These are phyloP conservation scores for Gossypium turneri DNA, from an alignment of 345 rosid species.

Conservation along the genomic window DNA sequence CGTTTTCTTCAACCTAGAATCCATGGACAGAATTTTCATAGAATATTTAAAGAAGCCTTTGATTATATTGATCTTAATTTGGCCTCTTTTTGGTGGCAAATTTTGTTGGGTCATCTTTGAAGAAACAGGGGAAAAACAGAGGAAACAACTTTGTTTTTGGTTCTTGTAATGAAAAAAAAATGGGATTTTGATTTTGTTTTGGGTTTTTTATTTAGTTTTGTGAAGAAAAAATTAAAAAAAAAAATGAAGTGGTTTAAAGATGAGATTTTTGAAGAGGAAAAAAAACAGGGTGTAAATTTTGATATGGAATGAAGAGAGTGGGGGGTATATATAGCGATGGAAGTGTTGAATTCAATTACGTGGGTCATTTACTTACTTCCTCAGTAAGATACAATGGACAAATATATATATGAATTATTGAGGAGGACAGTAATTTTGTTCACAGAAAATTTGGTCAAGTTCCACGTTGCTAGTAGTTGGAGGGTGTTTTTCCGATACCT, in stretches of 20 bases:
- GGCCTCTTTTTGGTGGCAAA: slow-evolving; percentile 24
- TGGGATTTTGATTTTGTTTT: not conserved
- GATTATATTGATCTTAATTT: slow-evolving; percentile 20
- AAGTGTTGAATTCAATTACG: too few species aligned
- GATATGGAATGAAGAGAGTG: not conserved
- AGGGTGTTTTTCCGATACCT: too few species aligned
- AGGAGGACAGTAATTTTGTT: too few species aligned
- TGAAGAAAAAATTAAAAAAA: not conserved
- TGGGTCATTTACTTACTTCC: too few species aligned
- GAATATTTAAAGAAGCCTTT: not conserved
- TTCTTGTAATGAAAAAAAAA: not conserved
- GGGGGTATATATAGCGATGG: too few species aligned
- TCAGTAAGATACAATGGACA: too few species aligned
- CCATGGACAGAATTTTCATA: not conserved
- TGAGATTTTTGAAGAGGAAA: not conserved
- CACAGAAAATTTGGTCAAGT: too few species aligned
- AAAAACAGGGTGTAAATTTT: not conserved
- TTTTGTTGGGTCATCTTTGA: not conserved
- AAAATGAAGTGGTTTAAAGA: not conserved
- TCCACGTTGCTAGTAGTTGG: too few species aligned
- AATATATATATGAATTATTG: too few species aligned
- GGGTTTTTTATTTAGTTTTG: not conserved
- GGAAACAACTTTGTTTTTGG: not conserved
- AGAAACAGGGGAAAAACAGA: too few species aligned
- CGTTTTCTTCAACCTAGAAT: not conserved